These are phyloP conservation scores for Prunus armeniaca DNA, from an alignment of 306 rosid genomes.

Conservation along the genomic window DNA sequence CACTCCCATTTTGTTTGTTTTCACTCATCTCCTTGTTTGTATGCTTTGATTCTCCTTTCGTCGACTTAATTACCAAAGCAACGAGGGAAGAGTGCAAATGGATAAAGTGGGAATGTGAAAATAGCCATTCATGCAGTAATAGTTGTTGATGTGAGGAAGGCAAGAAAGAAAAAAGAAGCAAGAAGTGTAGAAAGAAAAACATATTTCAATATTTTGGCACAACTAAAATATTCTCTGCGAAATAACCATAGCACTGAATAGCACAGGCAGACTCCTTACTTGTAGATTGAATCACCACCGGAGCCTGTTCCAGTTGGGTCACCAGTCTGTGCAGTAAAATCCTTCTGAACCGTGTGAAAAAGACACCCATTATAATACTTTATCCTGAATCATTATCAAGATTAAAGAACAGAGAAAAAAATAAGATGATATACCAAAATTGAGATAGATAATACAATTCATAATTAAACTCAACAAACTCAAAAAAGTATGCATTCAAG, in stretches of 20 bases:
- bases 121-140: background rate
- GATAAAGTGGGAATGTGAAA: background rate
- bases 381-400: slow-evolving; percentile 39
- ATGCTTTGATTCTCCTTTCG: too few relatives aligned
- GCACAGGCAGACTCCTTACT: slow-evolving; percentile 32
- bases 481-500: background rate
- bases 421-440: background rate
- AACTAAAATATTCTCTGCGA: background rate
- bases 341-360: slow-evolving; percentile 85
- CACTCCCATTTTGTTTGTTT: too few relatives aligned
- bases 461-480: background rate
- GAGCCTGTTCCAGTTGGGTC: slow-evolving; percentile 84
- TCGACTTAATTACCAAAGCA: too few relatives aligned
- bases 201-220: background rate
- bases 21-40: too few relatives aligned
- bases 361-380: slow-evolving; percentile 86
- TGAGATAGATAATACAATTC: background rate
- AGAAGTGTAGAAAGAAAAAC: background rate
- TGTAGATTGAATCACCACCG: slow-evolving; percentile 78
- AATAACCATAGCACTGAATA: background rate
- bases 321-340: slow-evolving; percentile 93
- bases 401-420: slow-evolving; percentile 1
- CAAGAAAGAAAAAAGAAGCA: background rate
- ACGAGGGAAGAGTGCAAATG: too few relatives aligned
- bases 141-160: background rate